Evolutionary conservation across 2,329 filamentous ascomycete genomes (phyloP).

Genomic region (Botryotinia calthae): DNA sequence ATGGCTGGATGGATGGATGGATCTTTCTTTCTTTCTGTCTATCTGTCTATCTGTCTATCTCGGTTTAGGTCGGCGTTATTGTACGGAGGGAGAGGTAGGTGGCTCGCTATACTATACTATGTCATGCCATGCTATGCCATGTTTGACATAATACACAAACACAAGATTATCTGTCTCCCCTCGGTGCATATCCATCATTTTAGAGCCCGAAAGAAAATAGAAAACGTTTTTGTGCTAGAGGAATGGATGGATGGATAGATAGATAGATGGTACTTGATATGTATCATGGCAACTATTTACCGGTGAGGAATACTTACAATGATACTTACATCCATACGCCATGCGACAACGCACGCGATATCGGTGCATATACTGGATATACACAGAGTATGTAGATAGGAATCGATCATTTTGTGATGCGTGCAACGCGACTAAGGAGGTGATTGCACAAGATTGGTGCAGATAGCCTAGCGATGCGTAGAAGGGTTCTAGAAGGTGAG

Average conservation of each 20-base stretch:
- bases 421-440: not conserved
- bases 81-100: too few relatives aligned
- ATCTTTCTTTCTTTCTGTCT: not conserved
- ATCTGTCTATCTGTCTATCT: not conserved
- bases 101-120: too few relatives aligned
- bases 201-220: not conserved
- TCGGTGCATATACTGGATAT: conserved; percentile 1
- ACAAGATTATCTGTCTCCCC: not conserved
- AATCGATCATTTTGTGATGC: not conserved
- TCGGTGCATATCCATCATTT: not conserved
- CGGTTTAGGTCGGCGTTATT: not conserved
- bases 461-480: conserved; percentile 1
- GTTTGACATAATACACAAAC: not conserved
- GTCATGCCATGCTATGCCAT: not conserved
- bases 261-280: not conserved
- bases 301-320: not conserved
- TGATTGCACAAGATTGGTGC: conserved; percentile 8
- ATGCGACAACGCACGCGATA: conserved; percentile 2
- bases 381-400: not conserved
- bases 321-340: not conserved
- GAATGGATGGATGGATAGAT: not conserved
- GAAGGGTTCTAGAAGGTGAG: conserved; percentile 17
- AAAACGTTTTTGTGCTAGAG: not conserved
- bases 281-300: not conserved
- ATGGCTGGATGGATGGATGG: not conserved